Base-by-base conservation (phyloP, 23 red algal species). In the Gracilariopsis chorda region DNA sequence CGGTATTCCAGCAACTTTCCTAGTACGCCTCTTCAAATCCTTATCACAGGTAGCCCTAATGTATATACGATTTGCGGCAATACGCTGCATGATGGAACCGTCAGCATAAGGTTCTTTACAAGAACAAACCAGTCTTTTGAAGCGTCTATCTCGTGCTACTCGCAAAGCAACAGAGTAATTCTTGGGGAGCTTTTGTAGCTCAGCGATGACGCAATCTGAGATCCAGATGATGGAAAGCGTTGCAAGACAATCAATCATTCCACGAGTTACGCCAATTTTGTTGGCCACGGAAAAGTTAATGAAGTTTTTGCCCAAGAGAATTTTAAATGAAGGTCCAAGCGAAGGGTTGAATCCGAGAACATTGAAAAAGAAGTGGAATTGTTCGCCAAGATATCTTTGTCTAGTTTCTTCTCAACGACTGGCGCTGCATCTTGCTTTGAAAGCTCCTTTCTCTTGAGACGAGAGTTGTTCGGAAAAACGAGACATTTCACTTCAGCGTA, bases 231-330 rank as follows among this genome's bases (percentile, higher is more conserved):
- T 71, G 51, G 52, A 53, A n/a, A 84, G 69, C 19, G 92, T 84
- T 34, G n/a, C 64, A 20, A 94, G 85, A 34, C 92, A 94, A 55
- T 94, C 92, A 37, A 90, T 56, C 39, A 94, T 48, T 20, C 59
- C 82, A 19, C 62, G 49, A 35, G 61, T 42, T 39, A 94, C 68
- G 41, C 90, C 92, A 16, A 94, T 17, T 56, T 88, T 88, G 92
- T 94, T 94, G 19, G 24, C 42, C 25, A 94, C 71, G 46, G 59
- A 74, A 39, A 94, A 91, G 37, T 94, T 94, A 48, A 94, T 62
- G 53, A 94, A 94, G 85, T 94, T 94, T 33, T 82, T 94, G 75
- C 90, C 92, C 64, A 94, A 52, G 44, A 94, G n/a, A n/a, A n/a
- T 71, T 48, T 87, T 82, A 49, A 84, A 94, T 20, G 92, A 84